Base-by-base conservation (phyloP, 352 stramenopile genomes). In the Phytopythium montanum region DNA sequence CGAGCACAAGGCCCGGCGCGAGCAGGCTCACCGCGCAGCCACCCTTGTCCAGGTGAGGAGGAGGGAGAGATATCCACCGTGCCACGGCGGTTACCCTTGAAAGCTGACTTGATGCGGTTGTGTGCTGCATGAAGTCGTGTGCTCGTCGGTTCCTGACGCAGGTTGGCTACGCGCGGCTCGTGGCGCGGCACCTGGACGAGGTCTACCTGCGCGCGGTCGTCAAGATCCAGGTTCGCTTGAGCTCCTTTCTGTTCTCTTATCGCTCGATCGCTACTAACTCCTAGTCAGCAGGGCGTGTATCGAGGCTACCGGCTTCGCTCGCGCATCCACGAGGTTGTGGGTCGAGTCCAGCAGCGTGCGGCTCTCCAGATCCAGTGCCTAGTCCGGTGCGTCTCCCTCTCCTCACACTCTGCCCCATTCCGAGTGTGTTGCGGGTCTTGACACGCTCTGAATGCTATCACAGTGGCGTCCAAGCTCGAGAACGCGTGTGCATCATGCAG, bases 281-380 rank as follows among this genome's bases (percentile, higher is more conserved):
- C 54, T 34, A 29, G 29, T 61, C 58, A 13, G 3, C 39, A 82
- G 77, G 73, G 73, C 41, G 60, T 62, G 2, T 82, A 71, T 46
- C 72, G 75, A 21, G 78, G 75, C 16, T 88, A 73, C 59, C 53
- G 59, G 3, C 59, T 88, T 16, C 75, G 78, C 23, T 56, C 67
- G 3, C 69, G 65, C 46, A 81, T 84, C 46, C 60, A 72, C 7
- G 61, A 64, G n/a, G 56, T 83, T 18, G 78, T 86, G n/a, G 61
- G 69, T 0, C 77, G 69, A 38, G 52, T 88, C 1, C 69, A 68
- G 28, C 26, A 65, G 23, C 55, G 73, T n/a, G 64, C 78, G 5
- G 75, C 61, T 7, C 42, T 88, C 9, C 78, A 86, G 50, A 86
- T 86, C 58, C 78, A 88, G 39, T 66, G 69, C 41, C 60, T 88